A percentile compares a stretch with the other conserved stretches of the same genome.
phyloP scores from a whole-genome alignment of 2,329 filamentous ascomycete species.

The Dactylellina haptotyla region DNA sequence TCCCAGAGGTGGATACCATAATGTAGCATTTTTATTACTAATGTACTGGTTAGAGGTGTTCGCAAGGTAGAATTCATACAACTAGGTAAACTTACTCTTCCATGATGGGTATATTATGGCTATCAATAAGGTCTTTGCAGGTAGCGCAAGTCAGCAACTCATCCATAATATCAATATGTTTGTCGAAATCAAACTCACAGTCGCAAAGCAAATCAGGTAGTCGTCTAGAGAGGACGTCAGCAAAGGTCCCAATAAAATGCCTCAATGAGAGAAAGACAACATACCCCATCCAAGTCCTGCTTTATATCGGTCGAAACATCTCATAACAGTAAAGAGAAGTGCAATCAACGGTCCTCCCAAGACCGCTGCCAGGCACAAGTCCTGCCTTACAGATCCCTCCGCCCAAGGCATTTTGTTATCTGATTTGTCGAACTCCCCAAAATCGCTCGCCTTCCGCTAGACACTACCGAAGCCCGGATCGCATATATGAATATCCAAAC shows the following conservation, averaged over 20 bases:
- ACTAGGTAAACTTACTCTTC: conserved; percentile 33
- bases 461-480: conserved; percentile 44
- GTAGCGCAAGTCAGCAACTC: not conserved
- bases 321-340: conserved; percentile 47
- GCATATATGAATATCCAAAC: conserved; percentile 46
- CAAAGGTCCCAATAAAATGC: not conserved
- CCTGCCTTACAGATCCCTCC: conserved; percentile 39
- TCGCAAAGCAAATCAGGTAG: conserved; percentile 38
- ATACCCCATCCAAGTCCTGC: conserved; percentile 47
- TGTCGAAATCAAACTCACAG: conserved; percentile 5
- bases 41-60: conserved; percentile 4
- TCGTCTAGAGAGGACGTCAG: conserved; percentile 38
- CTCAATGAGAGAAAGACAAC: conserved; percentile 4
- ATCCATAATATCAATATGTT: not conserved
- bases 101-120: conserved; percentile 52
- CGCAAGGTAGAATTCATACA: not conserved
- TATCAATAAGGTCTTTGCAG: conserved; percentile 25
- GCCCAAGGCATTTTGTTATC: conserved; percentile 45
- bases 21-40: conserved; percentile 52
- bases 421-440: conserved; percentile 34
- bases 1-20: conserved; percentile 52
- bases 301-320: conserved; percentile 38
- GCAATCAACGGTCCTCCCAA: conserved; percentile 42
- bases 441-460: conserved; percentile 34
- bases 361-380: conserved; percentile 46